These are phyloP conservation scores for Bruguiera sexangula DNA, from an alignment of 345 rosid genomes.

Conservation along the genomic window DNA sequence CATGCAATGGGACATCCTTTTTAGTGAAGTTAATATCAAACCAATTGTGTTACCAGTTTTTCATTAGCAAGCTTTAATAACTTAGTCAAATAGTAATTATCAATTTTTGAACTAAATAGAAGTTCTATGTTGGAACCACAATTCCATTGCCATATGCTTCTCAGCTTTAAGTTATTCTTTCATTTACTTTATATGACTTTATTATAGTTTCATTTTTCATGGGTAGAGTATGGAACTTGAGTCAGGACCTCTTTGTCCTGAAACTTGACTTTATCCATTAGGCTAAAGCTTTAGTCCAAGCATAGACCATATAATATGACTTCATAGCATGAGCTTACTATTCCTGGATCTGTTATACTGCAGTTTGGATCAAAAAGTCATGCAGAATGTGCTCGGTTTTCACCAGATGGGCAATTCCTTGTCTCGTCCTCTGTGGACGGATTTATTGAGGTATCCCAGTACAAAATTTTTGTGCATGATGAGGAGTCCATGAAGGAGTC, in stretches of 20 bases:
- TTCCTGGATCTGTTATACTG: constrained; percentile 23
- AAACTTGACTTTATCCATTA: no score
- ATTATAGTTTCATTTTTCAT: no score
- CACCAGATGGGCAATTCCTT: constrained; percentile 98
- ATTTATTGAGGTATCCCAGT: constrained; percentile 70
- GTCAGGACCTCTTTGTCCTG: no score
- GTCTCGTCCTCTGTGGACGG: constrained; percentile 96
- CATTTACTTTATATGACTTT: no score
- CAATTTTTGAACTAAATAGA: no score
- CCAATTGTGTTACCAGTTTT: background rate
- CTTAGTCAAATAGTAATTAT: no score
- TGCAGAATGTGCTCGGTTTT: constrained; percentile 92
- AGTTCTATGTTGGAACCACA: no score
- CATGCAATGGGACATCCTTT: no score
- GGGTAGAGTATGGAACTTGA: no score
- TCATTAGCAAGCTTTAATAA: background rate
- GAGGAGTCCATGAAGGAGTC: constrained; percentile 15
- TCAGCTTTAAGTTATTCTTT: no score
- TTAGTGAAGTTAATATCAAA: background rate
- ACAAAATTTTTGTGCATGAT: constrained; percentile 1
- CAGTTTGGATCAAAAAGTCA: constrained; percentile 96
- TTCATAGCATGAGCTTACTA: constrained; percentile 5
- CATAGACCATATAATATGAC: background rate
- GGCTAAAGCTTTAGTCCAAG: no score
- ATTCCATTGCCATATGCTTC: no score